A percentile compares a stretch with the other conserved stretches of the same genome.
phyloP scores from a whole-genome alignment of 2,329 filamentous ascomycete genomes.

The Didymella pinodella region DNA sequence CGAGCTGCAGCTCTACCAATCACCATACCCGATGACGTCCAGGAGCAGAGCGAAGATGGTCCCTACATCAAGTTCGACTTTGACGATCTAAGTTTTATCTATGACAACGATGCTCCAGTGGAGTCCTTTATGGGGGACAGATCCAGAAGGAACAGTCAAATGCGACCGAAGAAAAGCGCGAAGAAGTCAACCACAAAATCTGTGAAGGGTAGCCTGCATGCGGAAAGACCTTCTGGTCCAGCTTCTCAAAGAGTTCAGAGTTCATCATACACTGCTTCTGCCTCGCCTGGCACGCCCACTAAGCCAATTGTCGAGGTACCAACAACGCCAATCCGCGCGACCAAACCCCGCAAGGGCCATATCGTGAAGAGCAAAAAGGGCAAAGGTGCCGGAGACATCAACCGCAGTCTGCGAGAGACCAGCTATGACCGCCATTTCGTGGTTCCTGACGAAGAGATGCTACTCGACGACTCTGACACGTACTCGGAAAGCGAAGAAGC shows the following conservation, averaged over 20 bases:
- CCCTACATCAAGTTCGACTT: conserved; percentile 30
- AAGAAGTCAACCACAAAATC: not conserved
- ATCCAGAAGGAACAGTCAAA: not conserved
- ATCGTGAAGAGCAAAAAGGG: not conserved
- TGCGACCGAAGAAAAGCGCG: not conserved
- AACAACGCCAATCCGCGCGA: not conserved
- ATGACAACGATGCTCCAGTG: conserved; percentile 21
- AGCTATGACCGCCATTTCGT: conserved; percentile 11
- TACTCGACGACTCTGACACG: not conserved
- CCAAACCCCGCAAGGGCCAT: not conserved
- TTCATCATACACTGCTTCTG: not conserved
- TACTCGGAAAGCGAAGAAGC: conserved; percentile 3
- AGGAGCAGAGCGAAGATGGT: conserved; percentile 10
- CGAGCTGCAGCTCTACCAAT: not conserved
- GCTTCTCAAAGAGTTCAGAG: not conserved
- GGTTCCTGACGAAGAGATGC: conserved; percentile 5
- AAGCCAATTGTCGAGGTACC: not conserved
- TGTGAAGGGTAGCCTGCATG: not conserved
- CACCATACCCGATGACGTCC: not conserved
- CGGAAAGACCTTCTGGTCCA: not conserved
- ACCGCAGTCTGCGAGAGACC: conserved; percentile 8
- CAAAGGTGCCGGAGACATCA: not conserved
- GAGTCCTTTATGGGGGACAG: not conserved
- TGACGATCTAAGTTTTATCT: conserved; percentile 25
- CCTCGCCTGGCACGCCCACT: not conserved